Evolutionary conservation across 2,329 filamentous ascomycete genomes (phyloP).

Genomic region (Cercospora sesami): DNA sequence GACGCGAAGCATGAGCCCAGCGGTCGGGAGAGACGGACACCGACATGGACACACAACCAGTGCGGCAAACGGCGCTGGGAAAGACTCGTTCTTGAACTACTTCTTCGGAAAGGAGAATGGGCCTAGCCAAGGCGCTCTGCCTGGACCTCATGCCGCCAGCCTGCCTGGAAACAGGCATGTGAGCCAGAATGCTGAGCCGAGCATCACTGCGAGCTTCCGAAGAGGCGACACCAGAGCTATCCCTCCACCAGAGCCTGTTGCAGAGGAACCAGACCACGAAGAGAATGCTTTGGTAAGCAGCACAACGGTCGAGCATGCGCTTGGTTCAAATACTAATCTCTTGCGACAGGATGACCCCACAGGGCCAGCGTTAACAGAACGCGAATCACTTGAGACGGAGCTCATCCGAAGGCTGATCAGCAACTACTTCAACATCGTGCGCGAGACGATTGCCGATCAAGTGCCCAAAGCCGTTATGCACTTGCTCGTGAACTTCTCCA

Average conservation of each 20-base stretch:
- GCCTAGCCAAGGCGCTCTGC: constrained; percentile 40
- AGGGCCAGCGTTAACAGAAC: constrained; percentile 79
- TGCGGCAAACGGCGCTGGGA: constrained; percentile 51
- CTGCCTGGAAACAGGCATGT: constrained; percentile 63
- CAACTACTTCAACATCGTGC: constrained; percentile 98
- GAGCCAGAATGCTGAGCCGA: constrained; percentile 75
- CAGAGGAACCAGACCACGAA: constrained; percentile 57
- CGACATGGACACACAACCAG: constrained; percentile 29
- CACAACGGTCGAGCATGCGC: neutral
- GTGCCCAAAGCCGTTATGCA: constrained; percentile 99
- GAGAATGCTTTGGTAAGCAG: constrained; percentile 33
- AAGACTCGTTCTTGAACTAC: constrained; percentile 95
- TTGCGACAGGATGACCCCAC: constrained; percentile 33
- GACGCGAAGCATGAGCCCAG: constrained; percentile 79
- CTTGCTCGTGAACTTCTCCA: constrained; percentile 94
- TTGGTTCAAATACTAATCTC: neutral
- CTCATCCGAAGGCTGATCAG: constrained; percentile 94
- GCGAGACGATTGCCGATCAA: constrained; percentile 97
- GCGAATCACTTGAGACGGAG: constrained; percentile 95
- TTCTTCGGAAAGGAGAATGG: constrained; percentile 95
- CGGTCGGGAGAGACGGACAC: constrained; percentile 57
- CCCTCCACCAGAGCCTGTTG: constrained; percentile 32
- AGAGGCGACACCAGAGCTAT: constrained; percentile 60
- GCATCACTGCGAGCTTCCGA: constrained; percentile 79
- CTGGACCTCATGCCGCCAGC: constrained; percentile 42